Conservation (phyloP, 2,329 filamentous ascomycete genomes). For the Colletotrichum somersetense region DNA sequence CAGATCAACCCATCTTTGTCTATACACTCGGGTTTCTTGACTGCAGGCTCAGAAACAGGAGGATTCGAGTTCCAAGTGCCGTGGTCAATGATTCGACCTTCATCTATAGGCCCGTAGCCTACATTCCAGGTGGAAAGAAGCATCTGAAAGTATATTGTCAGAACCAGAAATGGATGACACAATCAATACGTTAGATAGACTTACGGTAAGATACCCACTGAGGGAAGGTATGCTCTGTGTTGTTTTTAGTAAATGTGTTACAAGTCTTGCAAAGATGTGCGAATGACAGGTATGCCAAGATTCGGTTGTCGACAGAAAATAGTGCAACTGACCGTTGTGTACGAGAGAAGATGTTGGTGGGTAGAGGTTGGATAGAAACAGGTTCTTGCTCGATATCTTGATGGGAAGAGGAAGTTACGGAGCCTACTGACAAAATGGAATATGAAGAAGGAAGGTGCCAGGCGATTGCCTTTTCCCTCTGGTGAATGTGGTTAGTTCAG, state of each 20-base stretch:
- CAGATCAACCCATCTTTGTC: background rate
- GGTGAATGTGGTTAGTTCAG: background rate
- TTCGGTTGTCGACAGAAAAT: background rate
- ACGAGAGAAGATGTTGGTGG: background rate
- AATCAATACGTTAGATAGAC: background rate
- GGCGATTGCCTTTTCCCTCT: background rate
- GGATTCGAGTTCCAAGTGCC: background rate
- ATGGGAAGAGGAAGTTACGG: background rate
- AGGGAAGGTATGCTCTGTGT: background rate
- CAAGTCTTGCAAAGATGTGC: background rate
- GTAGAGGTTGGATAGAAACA: background rate
- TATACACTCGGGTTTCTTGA: background rate
- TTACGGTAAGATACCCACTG: background rate
- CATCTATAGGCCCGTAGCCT: slow-evolving; percentile 15
- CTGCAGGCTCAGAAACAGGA: too few relatives aligned
- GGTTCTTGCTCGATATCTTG: background rate
- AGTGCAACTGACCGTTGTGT: background rate
- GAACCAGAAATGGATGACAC: background rate
- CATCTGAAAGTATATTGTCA: background rate
- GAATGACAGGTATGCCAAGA: too few relatives aligned
- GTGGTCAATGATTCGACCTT: background rate
- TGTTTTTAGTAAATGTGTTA: background rate
- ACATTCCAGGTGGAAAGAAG: slow-evolving; percentile 3
- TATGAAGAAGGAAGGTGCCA: background rate
- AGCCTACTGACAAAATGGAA: too few relatives aligned